Conservation (phyloP, 2,329 filamentous ascomycete genomes). For the Arachnomyces sp. region DNA sequence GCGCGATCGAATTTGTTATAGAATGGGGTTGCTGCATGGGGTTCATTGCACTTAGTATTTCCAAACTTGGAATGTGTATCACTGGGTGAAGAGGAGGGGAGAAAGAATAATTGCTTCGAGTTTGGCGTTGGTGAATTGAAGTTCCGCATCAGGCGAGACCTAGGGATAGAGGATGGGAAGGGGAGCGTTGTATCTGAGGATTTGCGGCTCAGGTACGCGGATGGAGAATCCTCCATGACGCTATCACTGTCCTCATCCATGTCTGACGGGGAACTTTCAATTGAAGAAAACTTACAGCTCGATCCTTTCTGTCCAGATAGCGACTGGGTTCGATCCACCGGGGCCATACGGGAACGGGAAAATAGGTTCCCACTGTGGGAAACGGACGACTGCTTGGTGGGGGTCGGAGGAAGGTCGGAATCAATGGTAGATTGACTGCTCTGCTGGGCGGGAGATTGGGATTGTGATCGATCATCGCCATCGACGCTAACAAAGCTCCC, state of each 20-base stretch:
- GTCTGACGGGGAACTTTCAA: constrained; percentile 19
- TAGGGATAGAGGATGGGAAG: constrained; percentile 26
- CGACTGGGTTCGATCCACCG: constrained; percentile 20
- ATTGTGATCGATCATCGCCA: constrained; percentile 59
- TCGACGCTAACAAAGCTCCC: constrained; percentile 75
- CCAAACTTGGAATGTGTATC: constrained; percentile 17
- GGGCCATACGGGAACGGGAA: constrained; percentile 29
- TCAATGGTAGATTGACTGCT: constrained; percentile 55
- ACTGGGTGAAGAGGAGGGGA: constrained; percentile 14
- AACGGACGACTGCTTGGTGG: constrained; percentile 61
- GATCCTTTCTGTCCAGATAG: constrained; percentile 24
- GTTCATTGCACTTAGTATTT: constrained; percentile 46
- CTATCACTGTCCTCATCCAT: constrained; percentile 25
- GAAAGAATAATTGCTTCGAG: constrained; percentile 26
- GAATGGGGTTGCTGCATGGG: constrained; percentile 54
- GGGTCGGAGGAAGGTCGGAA: constrained; percentile 79
- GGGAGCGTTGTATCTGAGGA: constrained; percentile 26
- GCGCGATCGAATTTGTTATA: constrained; percentile 44
- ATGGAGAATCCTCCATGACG: constrained; percentile 25
- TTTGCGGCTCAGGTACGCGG: constrained; percentile 19
- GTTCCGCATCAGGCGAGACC: constrained; percentile 31
- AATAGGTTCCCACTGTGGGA: constrained; percentile 20
- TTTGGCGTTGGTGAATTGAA: constrained; percentile 34
- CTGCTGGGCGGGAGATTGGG: constrained; percentile 45
- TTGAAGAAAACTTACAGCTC: constrained; percentile 30